These are phyloP conservation scores for Cyclotella atomus DNA, from an alignment of 108 stramenopile species.

Conservation along the genomic window DNA sequence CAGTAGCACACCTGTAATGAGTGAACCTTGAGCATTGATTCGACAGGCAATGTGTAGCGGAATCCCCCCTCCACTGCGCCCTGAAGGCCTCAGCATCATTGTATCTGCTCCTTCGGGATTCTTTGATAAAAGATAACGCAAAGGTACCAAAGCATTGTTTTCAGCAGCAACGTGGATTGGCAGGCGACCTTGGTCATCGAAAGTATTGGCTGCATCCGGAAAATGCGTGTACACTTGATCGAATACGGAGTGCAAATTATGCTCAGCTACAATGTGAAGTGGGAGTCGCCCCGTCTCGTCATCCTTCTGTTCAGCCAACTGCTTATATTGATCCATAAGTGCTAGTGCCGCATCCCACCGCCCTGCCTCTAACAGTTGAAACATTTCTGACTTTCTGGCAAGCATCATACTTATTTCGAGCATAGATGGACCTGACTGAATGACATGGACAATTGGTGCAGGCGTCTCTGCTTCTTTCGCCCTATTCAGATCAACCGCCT, in stretches of 20 bases:
- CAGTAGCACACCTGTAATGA: no score
- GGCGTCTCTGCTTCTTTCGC: background rate
- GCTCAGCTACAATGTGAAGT: constrained; percentile 80
- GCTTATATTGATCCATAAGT: constrained; percentile 32
- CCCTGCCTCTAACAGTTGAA: constrained; percentile 32
- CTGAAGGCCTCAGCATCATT: constrained; percentile 50
- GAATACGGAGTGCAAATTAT: constrained; percentile 62
- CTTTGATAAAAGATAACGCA: constrained; percentile 40
- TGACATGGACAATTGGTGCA: constrained; percentile 10
- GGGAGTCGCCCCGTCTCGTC: constrained; percentile 75
- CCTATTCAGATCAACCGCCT: no score
- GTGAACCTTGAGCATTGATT: constrained; percentile 36
- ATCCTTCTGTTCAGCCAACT: constrained; percentile 42
- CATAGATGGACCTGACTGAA: constrained; percentile 30
- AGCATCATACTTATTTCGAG: constrained; percentile 27
- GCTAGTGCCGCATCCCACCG: constrained; percentile 44
- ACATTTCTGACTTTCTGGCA: constrained; percentile 23
- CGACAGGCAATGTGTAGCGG: constrained; percentile 50
- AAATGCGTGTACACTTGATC: constrained; percentile 76
- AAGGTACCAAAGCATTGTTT: constrained; percentile 57
- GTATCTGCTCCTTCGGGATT: constrained; percentile 50
- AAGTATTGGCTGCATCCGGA: constrained; percentile 70
- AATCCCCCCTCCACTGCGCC: constrained; percentile 46
- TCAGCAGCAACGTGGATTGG: constrained; percentile 90
- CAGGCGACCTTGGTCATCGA: constrained; percentile 81